Evolutionary conservation across 176 grass and related monocot genomes (phyloP), one percentile per base, ranked within the genome.

Genomic region (Triticum monococcum): DNA sequence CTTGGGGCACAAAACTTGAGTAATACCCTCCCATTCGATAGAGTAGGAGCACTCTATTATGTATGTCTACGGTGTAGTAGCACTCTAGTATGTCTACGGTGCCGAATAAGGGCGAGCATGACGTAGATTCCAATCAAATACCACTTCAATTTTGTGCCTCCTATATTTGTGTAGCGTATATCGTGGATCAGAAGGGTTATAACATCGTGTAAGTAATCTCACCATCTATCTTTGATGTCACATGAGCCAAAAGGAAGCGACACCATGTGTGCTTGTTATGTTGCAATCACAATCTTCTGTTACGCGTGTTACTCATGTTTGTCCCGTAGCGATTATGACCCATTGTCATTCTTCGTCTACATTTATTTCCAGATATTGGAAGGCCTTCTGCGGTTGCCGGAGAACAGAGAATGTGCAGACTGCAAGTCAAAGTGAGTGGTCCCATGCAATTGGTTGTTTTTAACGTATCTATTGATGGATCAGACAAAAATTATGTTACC

Each of bases 361-460:
- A 35, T 64, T 83, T 66, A 32, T 83, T 65, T 89, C 18, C 88
- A 98, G 96, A 91, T 98, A 85, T 84, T 98, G 81, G 96, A 98
- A 86, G 77, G 88, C 38, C 87, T 98, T 77, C 86, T 98, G 38
- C 85, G 87, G 83, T 85, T 94, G 26, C 93, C 93, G 7, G 93
- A 98, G 80, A 98, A 98, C 75, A 92, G 83, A 90, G 96, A 98
- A 94, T 95, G 96, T 26, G 93, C 96, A 38, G 96, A 98, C 75
- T 98, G 96, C 88, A 98, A 98, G 77, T 88, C 96, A 68, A 98
- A 98, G 96, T 98, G 94, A 93, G 84, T 94, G 81, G 0, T 78
- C 56, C 30, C 67, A 23, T 62, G 70, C 71, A 72, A 68, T 46
- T 62, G 18, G 2, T 64, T 48, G 17, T 85, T 82, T 73, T 72